Percentiles rank a stretch among this genome's conserved stretches.
phyloP scores from a whole-genome alignment of 1,284 basidiomycete genomes.

The Ustilago curta region DNA sequence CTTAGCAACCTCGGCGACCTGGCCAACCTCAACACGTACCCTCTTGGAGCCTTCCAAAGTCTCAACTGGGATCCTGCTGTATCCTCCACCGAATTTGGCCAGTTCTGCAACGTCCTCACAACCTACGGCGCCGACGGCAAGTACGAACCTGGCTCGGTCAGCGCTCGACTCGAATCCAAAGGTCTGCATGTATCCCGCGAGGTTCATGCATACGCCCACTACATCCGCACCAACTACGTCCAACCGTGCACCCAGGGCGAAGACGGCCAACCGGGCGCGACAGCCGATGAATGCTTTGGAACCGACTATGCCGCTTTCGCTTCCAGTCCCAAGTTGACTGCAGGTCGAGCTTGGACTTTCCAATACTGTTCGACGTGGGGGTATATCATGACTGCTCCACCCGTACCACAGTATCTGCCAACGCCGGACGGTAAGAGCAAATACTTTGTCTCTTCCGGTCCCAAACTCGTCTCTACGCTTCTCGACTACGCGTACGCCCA shows the following conservation, averaged over 20 bases:
- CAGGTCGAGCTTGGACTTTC: slow-evolving; percentile 89
- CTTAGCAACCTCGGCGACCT: slow-evolving; percentile 55
- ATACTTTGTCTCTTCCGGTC: slow-evolving; percentile 41
- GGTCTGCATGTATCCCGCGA: slow-evolving; percentile 32
- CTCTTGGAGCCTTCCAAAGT: slow-evolving; percentile 61
- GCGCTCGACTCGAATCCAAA: slow-evolving; percentile 12
- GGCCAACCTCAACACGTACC: slow-evolving; percentile 58
- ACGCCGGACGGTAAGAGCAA: slow-evolving; percentile 38
- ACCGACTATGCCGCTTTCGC: slow-evolving; percentile 77
- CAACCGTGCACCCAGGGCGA: slow-evolving; percentile 46
- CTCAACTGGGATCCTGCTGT: slow-evolving; percentile 62
- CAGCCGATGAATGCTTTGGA: slow-evolving; percentile 77
- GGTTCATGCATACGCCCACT: slow-evolving; percentile 47
- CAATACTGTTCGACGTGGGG: slow-evolving; percentile 88
- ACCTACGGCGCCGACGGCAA: slow-evolving; percentile 34
- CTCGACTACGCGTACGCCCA: slow-evolving; percentile 82
- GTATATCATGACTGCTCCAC: slow-evolving; percentile 75
- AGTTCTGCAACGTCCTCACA: slow-evolving; percentile 45
- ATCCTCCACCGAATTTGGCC: slow-evolving; percentile 46
- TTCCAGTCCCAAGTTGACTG: slow-evolving; percentile 75
- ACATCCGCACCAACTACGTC: slow-evolving; percentile 44
- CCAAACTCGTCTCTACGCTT: slow-evolving; percentile 80
- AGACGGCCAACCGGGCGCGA: slow-evolving; percentile 19
- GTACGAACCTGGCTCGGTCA: slow-evolving; percentile 13
- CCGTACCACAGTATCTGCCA: slow-evolving; percentile 26